Evolutionary conservation across 352 stramenopile species (phyloP), one percentile per base, ranked within the genome.

Genomic region (Globisporangium canariense): DNA sequence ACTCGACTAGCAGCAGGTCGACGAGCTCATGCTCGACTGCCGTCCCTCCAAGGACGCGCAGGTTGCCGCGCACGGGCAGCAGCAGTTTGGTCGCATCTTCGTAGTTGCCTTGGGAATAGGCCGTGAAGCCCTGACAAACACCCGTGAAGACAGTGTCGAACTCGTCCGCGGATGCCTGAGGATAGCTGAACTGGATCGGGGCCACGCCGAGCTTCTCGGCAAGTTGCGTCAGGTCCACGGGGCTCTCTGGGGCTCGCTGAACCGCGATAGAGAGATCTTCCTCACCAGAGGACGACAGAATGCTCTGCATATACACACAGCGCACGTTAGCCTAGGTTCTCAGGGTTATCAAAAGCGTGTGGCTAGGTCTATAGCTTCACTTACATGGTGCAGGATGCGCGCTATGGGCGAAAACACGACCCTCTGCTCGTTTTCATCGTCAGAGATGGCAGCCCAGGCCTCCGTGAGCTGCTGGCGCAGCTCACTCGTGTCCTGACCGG

Each of bases 1-100:
- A 88, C 54, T 96, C 87, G 14, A 94, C 78, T 16, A 94, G 73
- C 0, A 96, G 74, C 54, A 93, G 63, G 1, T 94, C 81, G 8
- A 92, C 58, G 14, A 96, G 65, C 52, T 94, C 87, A 49, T 90
- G 79, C 65, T 93, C 77, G 20, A 91, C 76, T 14, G 67, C 69
- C 4, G 84, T 92, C 46, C 83, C 85, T 30, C 87, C 85, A 34
- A 96, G 77, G n/a, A 92, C 62, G n/a, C 74, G 67, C 38, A 89
- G 70, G 52, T 82, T 86, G 57, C 81, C 80, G 22, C 85, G 87
- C 16, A 90, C 75, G 4, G 75, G 74, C 16, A 94, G 60, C 25
- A 96, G 45, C 22, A 71, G 61, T 59, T 83, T 51, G 4, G 78
- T 79, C 3, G 85, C 85, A 51, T 85, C 75, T 63, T 88, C 68